phyloP scores from a whole-genome alignment of 148 eudicot species.

The Diospyros lotus region DNA sequence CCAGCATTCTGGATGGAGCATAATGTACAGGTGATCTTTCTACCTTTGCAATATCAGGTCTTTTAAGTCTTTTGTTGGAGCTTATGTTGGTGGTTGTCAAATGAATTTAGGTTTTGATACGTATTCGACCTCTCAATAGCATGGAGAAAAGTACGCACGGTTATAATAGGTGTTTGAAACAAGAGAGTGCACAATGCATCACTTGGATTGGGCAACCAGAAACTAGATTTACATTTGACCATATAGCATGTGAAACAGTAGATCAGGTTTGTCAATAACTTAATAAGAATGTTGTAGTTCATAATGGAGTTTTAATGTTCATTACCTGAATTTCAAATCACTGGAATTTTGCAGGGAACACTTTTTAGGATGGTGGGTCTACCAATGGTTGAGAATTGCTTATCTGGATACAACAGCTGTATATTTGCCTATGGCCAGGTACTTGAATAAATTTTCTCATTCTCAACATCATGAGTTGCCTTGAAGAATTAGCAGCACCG shows the following conservation, averaged over 20 bases:
- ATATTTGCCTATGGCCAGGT: constrained; percentile 99
- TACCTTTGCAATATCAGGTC: background rate
- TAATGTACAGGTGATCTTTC: constrained; percentile 67
- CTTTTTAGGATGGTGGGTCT: constrained; percentile 93
- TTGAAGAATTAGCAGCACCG: background rate
- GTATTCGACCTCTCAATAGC: constrained; percentile 74
- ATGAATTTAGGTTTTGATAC: constrained; percentile 65
- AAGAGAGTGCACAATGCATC: constrained; percentile 84
- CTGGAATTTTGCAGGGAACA: constrained; percentile 62
- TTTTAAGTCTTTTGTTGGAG: background rate
- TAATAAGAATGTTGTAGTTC: background rate
- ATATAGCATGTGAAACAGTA: constrained; percentile 94
- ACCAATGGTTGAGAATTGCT: constrained; percentile 97
- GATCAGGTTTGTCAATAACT: constrained; percentile 57
- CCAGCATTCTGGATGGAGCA: constrained; percentile 98
- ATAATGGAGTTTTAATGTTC: background rate
- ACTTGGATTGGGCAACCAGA: constrained; percentile 93
- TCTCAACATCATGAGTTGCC: background rate
- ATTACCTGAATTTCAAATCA: constrained; percentile 1
- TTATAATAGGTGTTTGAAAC: constrained; percentile 77
- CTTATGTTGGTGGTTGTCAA: constrained; percentile 10
- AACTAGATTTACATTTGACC: constrained; percentile 92
- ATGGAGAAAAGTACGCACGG: constrained; percentile 60
- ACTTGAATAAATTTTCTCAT: background rate
- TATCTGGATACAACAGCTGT: constrained; percentile 96